Conservation (phyloP, 2,329 filamentous ascomycete genomes). For the Trichoderma oligosporum region DNA sequence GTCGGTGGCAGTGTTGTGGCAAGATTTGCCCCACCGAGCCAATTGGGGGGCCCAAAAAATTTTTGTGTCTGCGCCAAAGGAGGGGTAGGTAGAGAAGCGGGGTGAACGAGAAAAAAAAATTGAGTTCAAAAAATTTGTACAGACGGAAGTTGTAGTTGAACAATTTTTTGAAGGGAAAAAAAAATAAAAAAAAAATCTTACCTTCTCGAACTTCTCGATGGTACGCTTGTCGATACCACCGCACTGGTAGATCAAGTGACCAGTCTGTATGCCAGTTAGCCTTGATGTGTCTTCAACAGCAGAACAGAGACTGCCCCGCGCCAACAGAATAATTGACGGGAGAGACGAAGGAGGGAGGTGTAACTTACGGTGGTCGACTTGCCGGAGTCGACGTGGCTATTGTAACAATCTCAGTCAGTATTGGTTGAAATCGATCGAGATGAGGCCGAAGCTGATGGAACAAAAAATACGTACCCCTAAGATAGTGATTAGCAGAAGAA, state of each 20-base stretch:
- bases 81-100: conserved; percentile 17
- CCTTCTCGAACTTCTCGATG: conserved; percentile 99
- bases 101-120: background rate
- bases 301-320: conserved; percentile 13
- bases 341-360: conserved; percentile 22
- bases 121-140: background rate
- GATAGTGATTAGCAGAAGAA: conserved; percentile 22
- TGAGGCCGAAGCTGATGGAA: conserved; percentile 18
- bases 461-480: conserved; percentile 29
- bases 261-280: conserved; percentile 47
- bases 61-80: conserved; percentile 10
- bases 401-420: conserved; percentile 25
- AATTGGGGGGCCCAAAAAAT: background rate
- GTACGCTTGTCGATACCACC: conserved; percentile 99
- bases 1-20: background rate
- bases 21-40: background rate
- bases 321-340: background rate
- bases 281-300: background rate
- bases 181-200: conserved; percentile 40
- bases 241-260: conserved; percentile 99
- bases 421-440: conserved; percentile 31
- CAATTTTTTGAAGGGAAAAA: conserved; percentile 1
- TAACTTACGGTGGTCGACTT: conserved; percentile 92
- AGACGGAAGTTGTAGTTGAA: background rate
- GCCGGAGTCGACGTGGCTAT: conserved; percentile 94